These are phyloP conservation scores for Rhynchosporium graminicola DNA, from an alignment of 2,329 filamentous ascomycete species.

Conservation along the genomic window DNA sequence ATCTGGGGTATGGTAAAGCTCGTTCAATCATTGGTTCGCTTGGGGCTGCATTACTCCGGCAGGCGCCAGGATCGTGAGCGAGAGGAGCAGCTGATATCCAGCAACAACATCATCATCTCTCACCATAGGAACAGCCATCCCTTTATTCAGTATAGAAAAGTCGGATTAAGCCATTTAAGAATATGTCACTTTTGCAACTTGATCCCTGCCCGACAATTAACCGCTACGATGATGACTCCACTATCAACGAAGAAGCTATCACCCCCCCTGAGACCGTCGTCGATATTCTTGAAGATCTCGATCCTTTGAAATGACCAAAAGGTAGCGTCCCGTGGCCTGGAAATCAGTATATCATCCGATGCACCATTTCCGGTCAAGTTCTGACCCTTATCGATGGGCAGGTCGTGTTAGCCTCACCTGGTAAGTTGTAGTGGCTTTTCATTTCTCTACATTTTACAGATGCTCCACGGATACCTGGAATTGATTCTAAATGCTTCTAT, in stretches of 20 bases:
- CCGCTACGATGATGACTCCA: slow-evolving; percentile 19
- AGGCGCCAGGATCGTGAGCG: background rate
- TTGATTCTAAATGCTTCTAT: background rate
- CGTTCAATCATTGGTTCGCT: background rate
- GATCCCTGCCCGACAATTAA: slow-evolving; percentile 19
- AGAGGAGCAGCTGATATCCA: background rate
- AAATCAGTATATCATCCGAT: slow-evolving; percentile 32
- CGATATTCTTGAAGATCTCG: slow-evolving; percentile 9
- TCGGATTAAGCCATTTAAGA: no score
- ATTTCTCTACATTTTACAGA: background rate
- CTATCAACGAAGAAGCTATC: slow-evolving; percentile 12
- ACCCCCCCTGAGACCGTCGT: slow-evolving; percentile 26
- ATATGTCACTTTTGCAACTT: slow-evolving; percentile 12
- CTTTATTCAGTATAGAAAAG: no score
- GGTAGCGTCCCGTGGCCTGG: slow-evolving; percentile 29
- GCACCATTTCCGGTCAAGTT: slow-evolving; percentile 24
- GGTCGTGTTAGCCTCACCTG: slow-evolving; percentile 23
- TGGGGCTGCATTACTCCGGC: background rate
- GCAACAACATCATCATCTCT: background rate
- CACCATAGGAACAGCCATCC: background rate
- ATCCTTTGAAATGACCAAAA: background rate
- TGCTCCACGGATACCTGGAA: no score
- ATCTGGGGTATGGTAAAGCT: no score
- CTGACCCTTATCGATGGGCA: slow-evolving; percentile 27
- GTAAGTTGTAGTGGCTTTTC: background rate